A percentile compares a stretch with the other conserved stretches of the same genome.
Evolutionary conservation across 108 stramenopile genomes (phyloP).

Genomic region (Cyclostephanos tholiformis): DNA sequence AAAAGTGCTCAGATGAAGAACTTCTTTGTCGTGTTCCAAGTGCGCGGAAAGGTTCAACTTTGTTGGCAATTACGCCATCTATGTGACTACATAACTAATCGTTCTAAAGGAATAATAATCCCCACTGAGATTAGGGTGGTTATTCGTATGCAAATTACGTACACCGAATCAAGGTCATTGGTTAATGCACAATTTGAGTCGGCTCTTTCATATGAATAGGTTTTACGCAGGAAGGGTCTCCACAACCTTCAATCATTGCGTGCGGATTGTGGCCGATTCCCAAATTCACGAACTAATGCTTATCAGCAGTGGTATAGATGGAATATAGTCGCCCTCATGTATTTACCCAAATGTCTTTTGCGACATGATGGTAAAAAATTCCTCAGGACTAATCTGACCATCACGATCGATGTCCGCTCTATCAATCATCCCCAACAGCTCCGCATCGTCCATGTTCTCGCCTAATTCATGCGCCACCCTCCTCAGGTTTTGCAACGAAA

Average conservation of each 20-base stretch:
- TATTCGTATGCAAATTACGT: conserved; percentile 3
- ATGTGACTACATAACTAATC: no score
- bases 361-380: conserved; percentile 94
- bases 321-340: neutral
- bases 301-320: neutral
- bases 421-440: conserved; percentile 99
- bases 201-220: neutral
- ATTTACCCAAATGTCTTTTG: conserved; percentile 54
- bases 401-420: conserved; percentile 86
- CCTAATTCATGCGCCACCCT: conserved; percentile 96
- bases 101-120: no score
- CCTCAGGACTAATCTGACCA: conserved; percentile 87
- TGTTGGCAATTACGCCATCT: no score
- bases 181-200: neutral
- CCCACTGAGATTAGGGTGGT: conserved; percentile 3
- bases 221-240: neutral
- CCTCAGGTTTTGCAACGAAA: conserved; percentile 92
- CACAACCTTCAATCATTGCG: neutral
- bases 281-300: neutral
- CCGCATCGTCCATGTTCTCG: conserved; percentile 96
- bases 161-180: neutral
- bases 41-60: neutral
- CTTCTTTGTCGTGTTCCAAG: neutral
- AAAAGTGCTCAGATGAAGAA: neutral
- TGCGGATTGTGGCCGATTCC: neutral